Base-by-base conservation (phyloP, 140 eudicot species). In the Senecio squalidus region DNA sequence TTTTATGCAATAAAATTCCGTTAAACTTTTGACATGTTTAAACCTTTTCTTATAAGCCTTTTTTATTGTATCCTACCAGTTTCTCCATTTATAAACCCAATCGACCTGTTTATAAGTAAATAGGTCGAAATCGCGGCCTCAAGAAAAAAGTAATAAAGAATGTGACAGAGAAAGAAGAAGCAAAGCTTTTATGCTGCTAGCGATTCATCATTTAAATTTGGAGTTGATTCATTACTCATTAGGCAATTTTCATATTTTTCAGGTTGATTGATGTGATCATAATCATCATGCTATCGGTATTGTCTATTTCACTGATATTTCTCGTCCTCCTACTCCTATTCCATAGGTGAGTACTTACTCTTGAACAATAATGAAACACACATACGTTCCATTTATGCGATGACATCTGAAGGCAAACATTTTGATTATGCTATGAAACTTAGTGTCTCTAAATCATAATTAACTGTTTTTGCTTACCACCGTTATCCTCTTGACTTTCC, bases 221-320 rank as follows among this genome's bases (percentile, higher is more conserved):
- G 33, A 17, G 15, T 5, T 17, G 23, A 36, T 58, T 65, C 1
- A 20, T 8, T 58, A n/a, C 23, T 74, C 21, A 36, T 39, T 62
- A 31, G 9, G 9, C 15, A 49, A n/a, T 67, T 59, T 33, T 52
- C 25, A 27, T 70, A 75, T 79, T 15, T 38, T 62, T 59, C 82
- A 83, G 98, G 98, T 83, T 83, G 86, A 65, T 79, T 46, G 90
- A 86, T 74, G 71, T 80, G 46, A 79, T 86, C 14, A 62, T 86
- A 80, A 79, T 91, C 70, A 33, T 75, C 66, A 72, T 86, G 67
- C 76, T 91, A 59, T 78, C 73, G 62, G 39, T 79, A 26, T 76
- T 91, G 80, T 60, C 76, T 29, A 66, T 91, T 13, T 77, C 76
- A 27, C 72, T 86, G 60, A 72, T 86, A 60, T 91, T 91, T 52